Percentiles rank a stretch among this genome's conserved stretches.
phyloP scores from a whole-genome alignment of 129 eudicot genomes.

The Oenanthe sinensis region DNA sequence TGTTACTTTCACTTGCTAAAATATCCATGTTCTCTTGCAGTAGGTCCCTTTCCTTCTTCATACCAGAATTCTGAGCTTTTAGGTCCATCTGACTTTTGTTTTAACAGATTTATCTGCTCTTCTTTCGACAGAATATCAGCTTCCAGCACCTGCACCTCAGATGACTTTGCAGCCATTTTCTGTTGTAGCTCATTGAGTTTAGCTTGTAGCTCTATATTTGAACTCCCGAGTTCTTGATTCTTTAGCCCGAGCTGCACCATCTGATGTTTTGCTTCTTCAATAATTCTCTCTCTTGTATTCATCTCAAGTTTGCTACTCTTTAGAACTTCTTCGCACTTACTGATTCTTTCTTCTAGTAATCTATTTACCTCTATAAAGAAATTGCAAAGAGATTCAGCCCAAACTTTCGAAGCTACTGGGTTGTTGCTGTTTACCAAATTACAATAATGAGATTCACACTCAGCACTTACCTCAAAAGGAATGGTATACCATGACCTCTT shows the following conservation, averaged over 20 bases:
- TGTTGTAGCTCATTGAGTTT: conserved; percentile 2
- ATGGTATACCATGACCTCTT: conserved; percentile 21
- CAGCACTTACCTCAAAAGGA: conserved; percentile 14
- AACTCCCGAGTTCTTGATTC: conserved; percentile 33
- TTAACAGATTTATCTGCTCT: conserved; percentile 14
- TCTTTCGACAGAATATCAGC: conserved; percentile 21
- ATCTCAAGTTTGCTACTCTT: conserved; percentile 20
- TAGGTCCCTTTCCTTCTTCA: conserved; percentile 35
- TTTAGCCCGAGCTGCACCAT: conserved; percentile 31
- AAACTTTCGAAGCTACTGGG: conserved; percentile 2
- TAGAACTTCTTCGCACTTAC: conserved; percentile 19
- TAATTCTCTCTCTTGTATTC: conserved; percentile 18
- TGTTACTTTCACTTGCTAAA: conserved; percentile 38
- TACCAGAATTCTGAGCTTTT: conserved; percentile 28
- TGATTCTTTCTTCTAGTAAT: conserved; percentile 29
- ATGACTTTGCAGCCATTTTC: conserved; percentile 17
- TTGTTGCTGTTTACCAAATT: conserved; percentile 4
- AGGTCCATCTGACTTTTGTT: conserved; percentile 22
- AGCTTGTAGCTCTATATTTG: conserved; percentile 23
- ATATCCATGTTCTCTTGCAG: conserved; percentile 47
- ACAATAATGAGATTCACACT: conserved; percentile 4
- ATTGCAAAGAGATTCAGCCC: conserved; percentile 12
- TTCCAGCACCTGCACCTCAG: conserved; percentile 17
- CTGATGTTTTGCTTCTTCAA: conserved; percentile 37
- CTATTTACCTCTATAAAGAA: conserved; percentile 26